Evolutionary conservation across 257 asterid genomes (phyloP), one percentile per base, ranked within the genome.

Genomic region (Scutellaria baicalensis): DNA sequence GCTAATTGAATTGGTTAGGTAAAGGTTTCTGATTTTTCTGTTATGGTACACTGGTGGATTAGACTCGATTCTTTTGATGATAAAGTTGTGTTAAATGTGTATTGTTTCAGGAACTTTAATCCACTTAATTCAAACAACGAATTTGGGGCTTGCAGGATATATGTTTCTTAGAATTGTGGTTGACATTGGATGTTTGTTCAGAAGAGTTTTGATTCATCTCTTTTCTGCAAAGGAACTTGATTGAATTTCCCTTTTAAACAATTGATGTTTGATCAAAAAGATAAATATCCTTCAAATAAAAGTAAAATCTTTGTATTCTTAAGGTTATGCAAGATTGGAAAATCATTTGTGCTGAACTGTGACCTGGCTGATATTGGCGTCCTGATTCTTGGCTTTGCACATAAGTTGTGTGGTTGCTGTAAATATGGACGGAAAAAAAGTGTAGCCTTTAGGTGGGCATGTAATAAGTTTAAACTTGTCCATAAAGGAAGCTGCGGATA

Each of bases 321-420:
- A 27, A 27, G 33, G 33, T 27, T 27, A 27, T 27, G 33, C 33
- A 2, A 27, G 33, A 27, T 27, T 27, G 33, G 33, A 27, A 27
- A 27, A 27, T 17, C 20, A 64, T 8, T 6, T 23, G 58, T 16
- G 50, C 45, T 44, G 21, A 16, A 14, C 56, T 47, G 14, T 43
- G 59, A 59, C 36, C 20, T 40, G 1, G 16, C 54, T 14, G 9
- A 23, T 36, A 33, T 18, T 21, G 8, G 70, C 17, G 89, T 83
- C 91, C 88, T 80, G 75, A 88, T 88, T 84, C 91, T 89, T 89
- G 85, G 92, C 88, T 66, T 76, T 75, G 64, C 84, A 57, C 84
- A 17, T 80, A 66, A 85, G 86, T 10, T 66, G 86, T 77, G 83
- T 77, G 54, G 64, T 74, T 85, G 86, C 86, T 77, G 88, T 87